Percentiles rank a stretch among this genome's conserved stretches.
Conservation (phyloP, 202 grass and related monocot genomes). For the Brachypodium distachyon region DNA sequence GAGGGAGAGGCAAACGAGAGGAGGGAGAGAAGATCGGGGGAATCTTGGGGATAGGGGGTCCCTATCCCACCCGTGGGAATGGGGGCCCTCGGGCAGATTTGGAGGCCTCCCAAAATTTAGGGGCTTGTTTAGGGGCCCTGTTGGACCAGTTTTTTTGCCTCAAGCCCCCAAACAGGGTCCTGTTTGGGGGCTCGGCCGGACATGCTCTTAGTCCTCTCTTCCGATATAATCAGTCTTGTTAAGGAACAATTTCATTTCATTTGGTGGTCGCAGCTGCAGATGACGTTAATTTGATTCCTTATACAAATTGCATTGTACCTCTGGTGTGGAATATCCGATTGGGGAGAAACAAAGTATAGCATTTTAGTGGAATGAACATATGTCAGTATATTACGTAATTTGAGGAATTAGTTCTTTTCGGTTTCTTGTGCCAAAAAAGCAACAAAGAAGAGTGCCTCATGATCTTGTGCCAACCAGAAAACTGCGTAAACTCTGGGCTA, state of each 20-base stretch:
- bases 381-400: neutral
- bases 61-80: too few relatives aligned
- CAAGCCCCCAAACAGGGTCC: too few relatives aligned
- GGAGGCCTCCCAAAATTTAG: too few relatives aligned
- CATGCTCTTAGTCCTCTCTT: neutral
- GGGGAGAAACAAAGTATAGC: neutral
- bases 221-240: too few relatives aligned
- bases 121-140: too few relatives aligned
- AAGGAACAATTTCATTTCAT: neutral
- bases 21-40: too few relatives aligned
- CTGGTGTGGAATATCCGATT: neutral
- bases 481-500: neutral
- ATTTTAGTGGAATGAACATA: neutral
- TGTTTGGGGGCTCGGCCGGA: too few relatives aligned
- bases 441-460: neutral
- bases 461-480: neutral
- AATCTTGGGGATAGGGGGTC: too few relatives aligned
- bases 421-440: too few relatives aligned
- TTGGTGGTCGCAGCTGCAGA: neutral
- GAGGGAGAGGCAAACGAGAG: too few relatives aligned
- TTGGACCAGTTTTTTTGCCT: too few relatives aligned
- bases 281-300: neutral
- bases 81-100: too few relatives aligned
- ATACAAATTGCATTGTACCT: neutral
- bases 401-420: neutral